These are phyloP conservation scores for Allantophomopsis cytisporea DNA, from an alignment of 2,329 filamentous ascomycete species.

Conservation along the genomic window DNA sequence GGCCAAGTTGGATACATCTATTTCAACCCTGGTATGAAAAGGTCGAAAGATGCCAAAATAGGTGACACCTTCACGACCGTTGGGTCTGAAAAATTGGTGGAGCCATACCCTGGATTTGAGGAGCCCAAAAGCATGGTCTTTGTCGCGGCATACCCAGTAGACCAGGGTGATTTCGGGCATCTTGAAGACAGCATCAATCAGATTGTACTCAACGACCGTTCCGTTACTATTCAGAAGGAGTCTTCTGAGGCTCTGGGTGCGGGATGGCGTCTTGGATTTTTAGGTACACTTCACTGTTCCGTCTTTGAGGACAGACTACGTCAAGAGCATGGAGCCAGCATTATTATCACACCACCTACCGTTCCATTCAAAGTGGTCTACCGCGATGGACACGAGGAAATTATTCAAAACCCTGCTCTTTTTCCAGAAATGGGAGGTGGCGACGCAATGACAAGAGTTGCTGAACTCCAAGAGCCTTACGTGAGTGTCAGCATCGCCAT, in stretches of 20 bases:
- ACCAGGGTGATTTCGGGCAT: constrained; percentile 75
- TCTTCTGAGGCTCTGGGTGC: constrained; percentile 87
- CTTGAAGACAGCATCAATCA: constrained; percentile 91
- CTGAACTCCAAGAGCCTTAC: constrained; percentile 57
- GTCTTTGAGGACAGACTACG: constrained; percentile 93
- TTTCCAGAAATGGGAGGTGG: constrained; percentile 60
- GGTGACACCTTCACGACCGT: constrained; percentile 88
- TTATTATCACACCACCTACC: constrained; percentile 93
- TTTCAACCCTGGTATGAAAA: constrained; percentile 98
- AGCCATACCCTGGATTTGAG: constrained; percentile 82
- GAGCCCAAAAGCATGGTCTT: constrained; percentile 99
- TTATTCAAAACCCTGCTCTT: constrained; percentile 75
- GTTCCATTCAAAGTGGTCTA: constrained; percentile 83
- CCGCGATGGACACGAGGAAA: constrained; percentile 60
- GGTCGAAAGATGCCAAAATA: constrained; percentile 86
- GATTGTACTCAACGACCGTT: constrained; percentile 86
- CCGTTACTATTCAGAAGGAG: constrained; percentile 87
- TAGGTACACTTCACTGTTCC: constrained; percentile 97
- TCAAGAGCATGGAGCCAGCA: constrained; percentile 85
- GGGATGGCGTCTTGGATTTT: constrained; percentile 85
- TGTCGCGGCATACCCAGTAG: constrained; percentile 88
- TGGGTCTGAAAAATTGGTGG: constrained; percentile 61
- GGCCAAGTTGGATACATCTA: constrained; percentile 94
- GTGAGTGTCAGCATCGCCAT: constrained; percentile 78
- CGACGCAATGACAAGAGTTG: constrained; percentile 31